Evolutionary conservation across 129 eudicot species (phyloP), one percentile per base, ranked within the genome.

Genomic region (Escallonia herrerae): DNA sequence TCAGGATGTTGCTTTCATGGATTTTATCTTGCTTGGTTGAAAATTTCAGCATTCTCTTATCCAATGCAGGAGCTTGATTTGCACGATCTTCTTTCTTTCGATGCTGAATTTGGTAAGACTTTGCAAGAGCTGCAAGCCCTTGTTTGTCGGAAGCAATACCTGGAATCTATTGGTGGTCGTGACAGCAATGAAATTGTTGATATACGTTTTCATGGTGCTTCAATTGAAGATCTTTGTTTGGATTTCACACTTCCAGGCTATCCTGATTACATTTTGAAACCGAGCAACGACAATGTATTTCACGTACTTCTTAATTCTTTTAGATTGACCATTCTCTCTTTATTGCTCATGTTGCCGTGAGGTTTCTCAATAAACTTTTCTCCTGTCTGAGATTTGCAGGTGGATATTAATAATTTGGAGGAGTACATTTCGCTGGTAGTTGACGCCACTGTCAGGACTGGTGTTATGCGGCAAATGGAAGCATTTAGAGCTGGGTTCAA

Each of bases 161-260:
- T 93, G 7, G 95, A 93, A 69, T 77, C 90, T 47, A 67, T 45
- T 2, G 85, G 81, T 64, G 76, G 80, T 63, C 74, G 77, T 53
- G 69, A 72, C 52, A 60, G 47, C 3, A 73, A 79, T 43, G 74
- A 69, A 37, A 56, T 68, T 39, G 11, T 52, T 13, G 77, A 81
- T 54, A 70, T 91, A 37, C 72, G 50, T 15, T 88, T 83, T 58
- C 82, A 77, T n/a, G 98, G 96, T 56, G 75, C 87, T 55, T 69
- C 81, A 65, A 38, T 93, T 56, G 95, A 88, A 68, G 98, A 93
- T 75, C 85, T 88, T 40, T 85, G 86, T 68, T 79, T 93, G 63
- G 98, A 93, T 79, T 93, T 93, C 80, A 83, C 98, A 3, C 87
- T 93, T 49, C 95, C 98, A 56, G 98, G 96, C 43, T 85, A 83